Conservation (phyloP, 1,284 basidiomycete genomes). For the Papiliotrema nemorosa region DNA sequence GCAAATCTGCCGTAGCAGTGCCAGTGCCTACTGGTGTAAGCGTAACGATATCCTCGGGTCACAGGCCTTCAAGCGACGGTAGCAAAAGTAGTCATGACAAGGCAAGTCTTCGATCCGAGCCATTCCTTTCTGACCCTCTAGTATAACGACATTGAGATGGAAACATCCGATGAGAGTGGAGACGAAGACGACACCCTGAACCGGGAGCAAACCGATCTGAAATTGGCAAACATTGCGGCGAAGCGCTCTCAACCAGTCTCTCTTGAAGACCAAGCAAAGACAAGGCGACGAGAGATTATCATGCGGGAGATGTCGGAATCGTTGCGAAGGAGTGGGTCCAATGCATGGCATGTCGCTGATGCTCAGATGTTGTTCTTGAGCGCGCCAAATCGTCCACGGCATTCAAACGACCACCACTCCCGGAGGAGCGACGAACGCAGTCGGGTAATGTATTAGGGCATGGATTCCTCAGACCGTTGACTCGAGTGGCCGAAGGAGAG, state of each 20-base stretch:
- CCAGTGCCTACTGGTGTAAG: slow-evolving; percentile 43
- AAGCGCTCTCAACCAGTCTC: slow-evolving; percentile 22
- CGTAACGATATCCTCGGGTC: slow-evolving; percentile 27
- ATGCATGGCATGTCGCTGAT: not conserved
- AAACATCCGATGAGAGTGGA: slow-evolving; percentile 32
- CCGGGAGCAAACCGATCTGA: slow-evolving; percentile 32
- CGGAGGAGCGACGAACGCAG: not conserved
- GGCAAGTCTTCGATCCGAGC: no score
- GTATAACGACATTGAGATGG: slow-evolving; percentile 29
- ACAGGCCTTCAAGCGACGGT: slow-evolving; percentile 5
- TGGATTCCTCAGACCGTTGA: slow-evolving; percentile 40
- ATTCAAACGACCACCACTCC: not conserved
- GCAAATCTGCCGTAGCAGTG: slow-evolving; percentile 44
- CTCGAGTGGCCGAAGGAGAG: slow-evolving; percentile 19
- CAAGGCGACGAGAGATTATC: slow-evolving; percentile 40
- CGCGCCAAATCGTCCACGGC: slow-evolving; percentile 40
- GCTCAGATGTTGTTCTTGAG: slow-evolving; percentile 41
- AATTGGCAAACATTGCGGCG: slow-evolving; percentile 33
- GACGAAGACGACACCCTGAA: slow-evolving; percentile 39
- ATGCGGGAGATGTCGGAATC: slow-evolving; percentile 47
- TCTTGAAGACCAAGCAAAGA: slow-evolving; percentile 29
- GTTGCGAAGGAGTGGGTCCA: slow-evolving; percentile 38
- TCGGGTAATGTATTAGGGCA: not conserved
- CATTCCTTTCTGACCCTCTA: no score
- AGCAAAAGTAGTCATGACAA: slow-evolving; percentile 2